Evolutionary conservation across 495 filamentous ascomycete genomes (phyloP).

Genomic region (Penicillium mononematosum): DNA sequence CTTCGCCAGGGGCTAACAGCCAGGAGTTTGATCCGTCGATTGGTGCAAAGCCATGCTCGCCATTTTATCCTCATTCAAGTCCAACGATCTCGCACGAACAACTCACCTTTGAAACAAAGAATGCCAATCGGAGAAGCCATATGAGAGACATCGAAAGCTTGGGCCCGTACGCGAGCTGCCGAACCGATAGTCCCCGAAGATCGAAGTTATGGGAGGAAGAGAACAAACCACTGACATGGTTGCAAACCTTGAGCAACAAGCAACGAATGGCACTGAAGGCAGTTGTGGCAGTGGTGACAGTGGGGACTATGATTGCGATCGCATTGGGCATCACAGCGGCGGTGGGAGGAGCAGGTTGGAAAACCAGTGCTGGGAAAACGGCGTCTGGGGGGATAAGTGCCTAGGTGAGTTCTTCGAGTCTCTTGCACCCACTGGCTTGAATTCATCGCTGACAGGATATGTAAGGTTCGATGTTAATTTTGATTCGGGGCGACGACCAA

Average conservation of each 20-base stretch:
- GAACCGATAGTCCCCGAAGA: constrained; percentile 25
- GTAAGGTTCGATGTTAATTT: not conserved
- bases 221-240: constrained; percentile 33
- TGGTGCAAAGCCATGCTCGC: constrained; percentile 53
- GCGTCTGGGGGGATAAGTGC: constrained; percentile 18
- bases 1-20: constrained; percentile 21
- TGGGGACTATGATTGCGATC: constrained; percentile 60
- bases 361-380: constrained; percentile 31
- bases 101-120: constrained; percentile 39
- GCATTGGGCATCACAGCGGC: constrained; percentile 62
- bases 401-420: not conserved
- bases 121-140: constrained; percentile 19
- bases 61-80: constrained; percentile 59
- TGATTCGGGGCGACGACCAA: not conserved
- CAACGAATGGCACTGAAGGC: constrained; percentile 54
- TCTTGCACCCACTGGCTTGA: not conserved
- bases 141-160: constrained; percentile 35
- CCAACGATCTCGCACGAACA: constrained; percentile 50
- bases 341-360: constrained; percentile 60
- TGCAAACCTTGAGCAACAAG: constrained; percentile 44
- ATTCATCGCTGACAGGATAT: not conserved
- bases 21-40: constrained; percentile 43
- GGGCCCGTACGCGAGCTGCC: constrained; percentile 18
- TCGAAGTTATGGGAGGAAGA: constrained; percentile 47
- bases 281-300: constrained; percentile 52